Evolutionary conservation across 2,329 filamentous ascomycete genomes (phyloP), one percentile per base, ranked within the genome.

Genomic region (Rhinocladiella mackenziei): DNA sequence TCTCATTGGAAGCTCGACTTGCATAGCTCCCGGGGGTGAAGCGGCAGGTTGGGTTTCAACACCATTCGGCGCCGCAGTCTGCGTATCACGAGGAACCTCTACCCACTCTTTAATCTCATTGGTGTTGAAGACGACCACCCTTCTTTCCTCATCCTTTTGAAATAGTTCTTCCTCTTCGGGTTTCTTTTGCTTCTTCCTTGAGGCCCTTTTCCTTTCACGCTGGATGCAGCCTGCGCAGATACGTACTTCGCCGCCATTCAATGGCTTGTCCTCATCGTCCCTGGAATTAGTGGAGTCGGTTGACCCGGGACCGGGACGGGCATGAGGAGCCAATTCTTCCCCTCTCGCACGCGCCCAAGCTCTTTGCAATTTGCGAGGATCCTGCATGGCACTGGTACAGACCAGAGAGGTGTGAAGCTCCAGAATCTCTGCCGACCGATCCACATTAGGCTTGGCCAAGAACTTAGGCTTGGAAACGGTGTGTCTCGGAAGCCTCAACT

Each of bases 381-480:
- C 83, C 54, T 84, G 79, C 81, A 97, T 92, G 11, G 89, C 89
- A 63, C 88, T 96, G 1, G 89, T 91, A 65, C 91, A 96, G 8
- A 97, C 89, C 2, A 97, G 72, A 66, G 80, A 86, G 3, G 85
- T 86, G 56, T 83, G 80, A 34, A 94, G 70, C 67, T 91, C 89
- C 20, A 91, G 74, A 44, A 80, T 89, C 55, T 94, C 87, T 5
- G 83, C 74, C 2, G 78, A 76, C 23, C 77, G 78, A 26, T 79
- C 75, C 2, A 82, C 77, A 2, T 75, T 65, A 2, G 83, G 79
- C 58, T 89, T 94, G 2, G 86, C 80, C 32, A 94, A 75, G 17
- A 95, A 76, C 65, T 97, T 97, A 5, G 89, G 86, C 63, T 97
- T 97, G 14, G 89, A 92, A 42, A 98, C 92, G 1, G 88, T 94